Conservation (phyloP, 495 filamentous ascomycete genomes). For the Jackrogersella minutella region DNA sequence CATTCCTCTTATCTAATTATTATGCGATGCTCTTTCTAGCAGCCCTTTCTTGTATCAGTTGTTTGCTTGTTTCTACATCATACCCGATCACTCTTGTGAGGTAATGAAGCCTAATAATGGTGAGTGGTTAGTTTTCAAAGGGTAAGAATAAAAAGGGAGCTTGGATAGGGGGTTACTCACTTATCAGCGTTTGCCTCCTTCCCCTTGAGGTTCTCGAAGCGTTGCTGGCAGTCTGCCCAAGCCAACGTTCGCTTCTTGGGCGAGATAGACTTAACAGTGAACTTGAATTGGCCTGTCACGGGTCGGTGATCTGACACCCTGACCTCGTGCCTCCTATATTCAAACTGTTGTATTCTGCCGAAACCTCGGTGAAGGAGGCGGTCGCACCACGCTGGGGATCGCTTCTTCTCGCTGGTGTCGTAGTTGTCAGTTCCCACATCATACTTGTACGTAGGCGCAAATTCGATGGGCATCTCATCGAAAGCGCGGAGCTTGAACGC, state of each 20-base stretch:
- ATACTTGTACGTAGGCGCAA: conserved; percentile 97
- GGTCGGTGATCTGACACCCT: conserved; percentile 91
- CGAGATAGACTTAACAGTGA: conserved; percentile 81
- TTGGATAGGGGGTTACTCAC: conserved; percentile 46
- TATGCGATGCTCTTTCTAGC: conserved; percentile 37
- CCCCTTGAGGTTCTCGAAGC: conserved; percentile 75
- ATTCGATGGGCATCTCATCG: conserved; percentile 83
- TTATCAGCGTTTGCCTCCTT: conserved; percentile 66
- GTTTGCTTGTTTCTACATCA: conserved; percentile 50
- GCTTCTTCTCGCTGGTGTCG: conserved; percentile 92
- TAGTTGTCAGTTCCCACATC: conserved; percentile 95
- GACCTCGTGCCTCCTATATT: conserved; percentile 90
- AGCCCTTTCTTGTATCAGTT: conserved; percentile 48
- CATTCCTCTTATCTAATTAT: conserved; percentile 29
- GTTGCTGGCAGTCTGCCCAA: conserved; percentile 74
- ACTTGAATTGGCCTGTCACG: conserved; percentile 82
- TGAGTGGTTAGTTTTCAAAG: conserved; percentile 28
- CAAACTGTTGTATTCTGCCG: conserved; percentile 82
- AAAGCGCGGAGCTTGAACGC: conserved; percentile 88
- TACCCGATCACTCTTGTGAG: conserved; percentile 57
- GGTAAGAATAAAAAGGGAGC: background rate
- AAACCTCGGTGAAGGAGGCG: conserved; percentile 84
- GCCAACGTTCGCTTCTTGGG: conserved; percentile 66
- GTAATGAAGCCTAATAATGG: conserved; percentile 50
- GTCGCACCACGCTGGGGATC: conserved; percentile 98